A percentile compares a stretch with the other conserved stretches of the same genome.
These are phyloP conservation scores for Penicillium sp. DNA, from an alignment of 2,329 filamentous ascomycete species.

Conservation along the genomic window DNA sequence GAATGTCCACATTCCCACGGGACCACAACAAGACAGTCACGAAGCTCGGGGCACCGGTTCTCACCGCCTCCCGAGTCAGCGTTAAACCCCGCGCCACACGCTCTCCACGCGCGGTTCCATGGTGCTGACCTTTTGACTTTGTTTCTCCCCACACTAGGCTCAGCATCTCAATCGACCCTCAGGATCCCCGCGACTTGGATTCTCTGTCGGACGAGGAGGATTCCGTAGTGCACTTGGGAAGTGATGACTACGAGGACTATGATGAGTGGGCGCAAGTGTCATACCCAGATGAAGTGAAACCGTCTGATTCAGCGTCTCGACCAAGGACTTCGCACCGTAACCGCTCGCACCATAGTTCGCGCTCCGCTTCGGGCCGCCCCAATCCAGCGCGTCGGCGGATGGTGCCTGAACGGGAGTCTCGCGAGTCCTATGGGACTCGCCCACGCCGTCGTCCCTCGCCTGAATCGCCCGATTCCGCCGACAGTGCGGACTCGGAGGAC, in stretches of 20 bases:
- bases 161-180: conserved; percentile 40
- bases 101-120: neutral
- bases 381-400: conserved; percentile 34
- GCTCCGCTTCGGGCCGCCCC: conserved; percentile 34
- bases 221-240: conserved; percentile 39
- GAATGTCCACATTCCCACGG: too few relatives aligned
- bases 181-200: conserved; percentile 34
- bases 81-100: neutral
- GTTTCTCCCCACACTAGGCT: conserved; percentile 24
- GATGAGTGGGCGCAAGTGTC: conserved; percentile 37
- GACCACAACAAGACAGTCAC: too few relatives aligned
- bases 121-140: conserved; percentile 1
- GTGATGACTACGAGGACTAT: conserved; percentile 38
- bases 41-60: neutral
- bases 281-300: conserved; percentile 44
- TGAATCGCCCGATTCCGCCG: conserved; percentile 49
- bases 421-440: conserved; percentile 32
- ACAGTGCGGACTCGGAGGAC: conserved; percentile 63
- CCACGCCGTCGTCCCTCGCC: conserved; percentile 44
- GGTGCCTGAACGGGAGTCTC: conserved; percentile 33
- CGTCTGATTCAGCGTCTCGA: conserved; percentile 43
- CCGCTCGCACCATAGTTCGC: conserved; percentile 35
- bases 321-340: conserved; percentile 37
- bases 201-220: conserved; percentile 42
- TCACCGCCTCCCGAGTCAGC: neutral